Conservation (phyloP, 1,139 yeast genomes). For the Kodamaea sp. region DNA sequence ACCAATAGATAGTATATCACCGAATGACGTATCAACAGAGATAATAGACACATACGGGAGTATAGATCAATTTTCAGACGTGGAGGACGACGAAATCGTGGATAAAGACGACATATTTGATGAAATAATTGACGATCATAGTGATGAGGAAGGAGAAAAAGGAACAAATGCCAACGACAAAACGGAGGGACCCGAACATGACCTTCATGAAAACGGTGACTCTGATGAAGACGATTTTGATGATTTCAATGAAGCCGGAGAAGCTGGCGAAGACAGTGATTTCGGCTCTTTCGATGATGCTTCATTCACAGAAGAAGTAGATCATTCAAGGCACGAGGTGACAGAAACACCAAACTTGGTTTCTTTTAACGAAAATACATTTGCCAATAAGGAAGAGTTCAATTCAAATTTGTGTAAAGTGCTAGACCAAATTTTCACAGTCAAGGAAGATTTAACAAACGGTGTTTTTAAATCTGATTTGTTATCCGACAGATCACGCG, state of each 20-base stretch:
- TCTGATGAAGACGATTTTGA: constrained; percentile 19
- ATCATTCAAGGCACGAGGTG: constrained; percentile 12
- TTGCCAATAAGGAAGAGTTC: constrained; percentile 15
- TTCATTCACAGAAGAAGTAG: constrained; percentile 27
- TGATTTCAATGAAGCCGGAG: constrained; percentile 23
- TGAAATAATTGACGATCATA: constrained; percentile 1
- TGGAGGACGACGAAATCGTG: constrained; percentile 1
- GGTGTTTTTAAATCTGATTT: constrained; percentile 7
- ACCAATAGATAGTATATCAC: background rate
- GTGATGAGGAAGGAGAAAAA: background rate
- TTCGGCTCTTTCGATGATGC: constrained; percentile 40
- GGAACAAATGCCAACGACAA: background rate
- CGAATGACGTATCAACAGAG: constrained; percentile 8
- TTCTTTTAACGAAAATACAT: constrained; percentile 14
- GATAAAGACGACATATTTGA: constrained; percentile 2
- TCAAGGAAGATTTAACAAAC: background rate
- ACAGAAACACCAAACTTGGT: constrained; percentile 6
- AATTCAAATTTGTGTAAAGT: constrained; percentile 16
- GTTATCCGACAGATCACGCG: constrained; percentile 26
- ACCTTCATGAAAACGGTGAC: constrained; percentile 5
- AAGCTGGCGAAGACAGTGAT: constrained; percentile 18
- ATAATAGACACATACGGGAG: constrained; percentile 6
- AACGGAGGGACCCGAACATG: constrained; percentile 4
- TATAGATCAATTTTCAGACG: background rate
- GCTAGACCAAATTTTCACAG: constrained; percentile 23